Conservation (phyloP, 1,284 basidiomycete genomes). For the Rhodotorula glutinis region DNA sequence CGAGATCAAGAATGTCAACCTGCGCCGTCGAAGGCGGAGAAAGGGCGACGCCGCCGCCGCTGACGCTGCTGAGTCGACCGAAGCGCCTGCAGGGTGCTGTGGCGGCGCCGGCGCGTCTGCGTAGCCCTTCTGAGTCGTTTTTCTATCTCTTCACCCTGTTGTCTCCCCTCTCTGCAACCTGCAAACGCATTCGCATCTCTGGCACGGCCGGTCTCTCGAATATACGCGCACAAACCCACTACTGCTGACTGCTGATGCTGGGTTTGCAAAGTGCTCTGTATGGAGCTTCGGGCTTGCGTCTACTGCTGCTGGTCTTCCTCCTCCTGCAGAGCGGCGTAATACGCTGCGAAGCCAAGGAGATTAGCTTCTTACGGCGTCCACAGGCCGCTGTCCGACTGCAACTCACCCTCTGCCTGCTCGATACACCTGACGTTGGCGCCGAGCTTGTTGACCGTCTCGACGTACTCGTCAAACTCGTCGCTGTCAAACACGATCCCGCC, state of each 20-base stretch:
- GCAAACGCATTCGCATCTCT: too few relatives aligned
- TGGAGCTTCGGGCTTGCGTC: too few relatives aligned
- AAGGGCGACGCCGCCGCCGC: slow-evolving; percentile 2
- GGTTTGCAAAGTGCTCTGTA: not conserved
- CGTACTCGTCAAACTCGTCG: slow-evolving; percentile 93
- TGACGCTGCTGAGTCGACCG: not conserved
- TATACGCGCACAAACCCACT: too few relatives aligned
- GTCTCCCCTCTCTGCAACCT: too few relatives aligned
- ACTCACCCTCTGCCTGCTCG: slow-evolving; percentile 76
- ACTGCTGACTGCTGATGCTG: too few relatives aligned
- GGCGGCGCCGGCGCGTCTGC: slow-evolving; percentile 19
- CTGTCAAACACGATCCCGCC: slow-evolving; percentile 98
- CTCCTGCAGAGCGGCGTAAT: slow-evolving; percentile 13
- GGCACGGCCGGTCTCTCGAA: too few relatives aligned
- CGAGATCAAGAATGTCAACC: slow-evolving; percentile 10
- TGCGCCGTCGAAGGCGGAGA: slow-evolving; percentile 18
- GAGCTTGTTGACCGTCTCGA: slow-evolving; percentile 94
- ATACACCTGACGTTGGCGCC: slow-evolving; percentile 81
- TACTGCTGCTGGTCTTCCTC: slow-evolving; percentile 2
- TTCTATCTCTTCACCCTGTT: not conserved
- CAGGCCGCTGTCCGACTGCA: too few relatives aligned
- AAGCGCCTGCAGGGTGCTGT: slow-evolving; percentile 20
- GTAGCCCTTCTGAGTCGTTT: not conserved
- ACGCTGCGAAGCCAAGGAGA: not conserved
- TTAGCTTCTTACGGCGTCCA: too few relatives aligned